A percentile compares a stretch with the other conserved stretches of the same genome.
Evolutionary conservation across 2,329 filamentous ascomycete genomes (phyloP).

Genomic region (Trichoderma sp.): DNA sequence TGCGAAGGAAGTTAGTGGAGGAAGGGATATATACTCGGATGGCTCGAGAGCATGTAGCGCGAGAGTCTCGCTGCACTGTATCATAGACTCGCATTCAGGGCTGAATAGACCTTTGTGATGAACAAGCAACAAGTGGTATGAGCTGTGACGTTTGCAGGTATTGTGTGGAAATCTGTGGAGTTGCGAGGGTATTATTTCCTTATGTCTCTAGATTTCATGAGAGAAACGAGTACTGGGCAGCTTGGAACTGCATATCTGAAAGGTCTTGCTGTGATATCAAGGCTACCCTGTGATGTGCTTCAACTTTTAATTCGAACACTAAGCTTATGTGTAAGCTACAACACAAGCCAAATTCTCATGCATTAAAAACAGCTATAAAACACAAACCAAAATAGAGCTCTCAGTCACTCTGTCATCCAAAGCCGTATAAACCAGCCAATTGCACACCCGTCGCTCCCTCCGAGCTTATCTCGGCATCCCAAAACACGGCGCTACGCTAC

Average conservation of each 20-base stretch:
- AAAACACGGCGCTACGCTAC: not conserved
- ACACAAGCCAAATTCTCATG: not conserved
- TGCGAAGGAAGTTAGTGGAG: slow-evolving; percentile 27
- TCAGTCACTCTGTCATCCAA: not conserved
- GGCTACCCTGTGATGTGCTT: not conserved
- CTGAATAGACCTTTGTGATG: slow-evolving; percentile 37
- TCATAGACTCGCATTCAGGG: slow-evolving; percentile 43
- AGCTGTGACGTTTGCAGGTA: not conserved
- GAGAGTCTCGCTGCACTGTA: slow-evolving; percentile 35
- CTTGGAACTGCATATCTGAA: not conserved
- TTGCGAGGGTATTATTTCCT: not conserved
- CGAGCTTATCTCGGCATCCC: not conserved
- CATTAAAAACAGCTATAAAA: not conserved
- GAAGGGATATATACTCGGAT: slow-evolving; percentile 33
- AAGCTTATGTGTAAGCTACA: not conserved
- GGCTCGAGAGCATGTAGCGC: slow-evolving; percentile 27
- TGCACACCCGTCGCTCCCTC: not conserved
- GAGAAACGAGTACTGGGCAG: not conserved
- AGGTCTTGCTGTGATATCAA: not conserved
- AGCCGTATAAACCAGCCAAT: not conserved
- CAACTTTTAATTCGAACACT: not conserved
- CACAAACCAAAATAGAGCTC: no score
- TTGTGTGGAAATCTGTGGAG: not conserved
- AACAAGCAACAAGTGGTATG: not conserved
- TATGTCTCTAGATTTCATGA: no score